phyloP scores from a whole-genome alignment of 2,329 filamentous ascomycete genomes.

The Pseudogymnoascus sp. region DNA sequence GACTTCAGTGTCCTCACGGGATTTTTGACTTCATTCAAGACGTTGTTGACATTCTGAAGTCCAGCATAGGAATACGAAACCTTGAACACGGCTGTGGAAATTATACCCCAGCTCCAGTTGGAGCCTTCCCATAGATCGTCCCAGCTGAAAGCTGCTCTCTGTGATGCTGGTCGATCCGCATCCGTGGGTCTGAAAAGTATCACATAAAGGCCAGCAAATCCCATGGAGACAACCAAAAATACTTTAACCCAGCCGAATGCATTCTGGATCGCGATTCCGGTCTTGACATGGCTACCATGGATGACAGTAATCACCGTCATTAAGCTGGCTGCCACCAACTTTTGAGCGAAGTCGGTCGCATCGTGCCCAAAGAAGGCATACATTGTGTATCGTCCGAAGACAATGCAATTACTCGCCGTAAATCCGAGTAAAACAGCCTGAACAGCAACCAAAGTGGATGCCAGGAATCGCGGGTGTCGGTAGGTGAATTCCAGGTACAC shows the following conservation, averaged over 20 bases:
- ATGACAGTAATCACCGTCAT: conserved; percentile 49
- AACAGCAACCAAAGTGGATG: conserved; percentile 43
- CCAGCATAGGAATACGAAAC: conserved; percentile 49
- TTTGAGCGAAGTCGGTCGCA: conserved; percentile 39
- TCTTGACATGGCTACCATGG: conserved; percentile 49
- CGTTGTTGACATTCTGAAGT: conserved; percentile 46
- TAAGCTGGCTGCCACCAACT: conserved; percentile 38
- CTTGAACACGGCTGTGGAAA: conserved; percentile 49
- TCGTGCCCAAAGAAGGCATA: conserved; percentile 33
- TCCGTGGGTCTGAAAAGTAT: conserved; percentile 37
- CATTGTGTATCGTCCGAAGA: conserved; percentile 44
- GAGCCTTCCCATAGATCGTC: conserved; percentile 53
- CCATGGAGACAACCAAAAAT: conserved; percentile 51
- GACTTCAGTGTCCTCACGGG: conserved; percentile 49
- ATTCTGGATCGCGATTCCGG: conserved; percentile 53
- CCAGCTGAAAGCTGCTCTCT: conserved; percentile 32
- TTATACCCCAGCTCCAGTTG: conserved; percentile 59
- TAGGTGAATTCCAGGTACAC: conserved; percentile 48
- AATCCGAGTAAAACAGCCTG: conserved; percentile 43
- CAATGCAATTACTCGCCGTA: conserved; percentile 43
- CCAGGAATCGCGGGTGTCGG: conserved; percentile 42
- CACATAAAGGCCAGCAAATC: conserved; percentile 50
- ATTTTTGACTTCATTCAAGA: conserved; percentile 49
- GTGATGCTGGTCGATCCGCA: background rate
- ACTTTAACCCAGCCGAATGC: conserved; percentile 56